Evolutionary conservation across 106 monocot species (phyloP).

Genomic region (Agapanthus africanus): DNA sequence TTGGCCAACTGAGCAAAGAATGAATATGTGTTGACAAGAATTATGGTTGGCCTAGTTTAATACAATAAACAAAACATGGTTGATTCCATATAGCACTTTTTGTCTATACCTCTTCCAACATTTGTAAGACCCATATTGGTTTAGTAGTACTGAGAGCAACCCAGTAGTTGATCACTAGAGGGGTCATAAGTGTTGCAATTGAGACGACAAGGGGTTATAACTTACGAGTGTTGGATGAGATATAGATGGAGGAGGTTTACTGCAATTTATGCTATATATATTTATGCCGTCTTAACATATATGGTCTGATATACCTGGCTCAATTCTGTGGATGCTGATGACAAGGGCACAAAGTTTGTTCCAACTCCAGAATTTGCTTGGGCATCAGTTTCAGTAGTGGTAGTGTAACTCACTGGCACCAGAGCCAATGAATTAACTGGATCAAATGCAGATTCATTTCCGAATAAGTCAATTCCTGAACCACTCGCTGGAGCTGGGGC

Average conservation of each 20-base stretch:
- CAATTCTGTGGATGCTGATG: conserved; percentile 38
- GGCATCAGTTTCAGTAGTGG: conserved; percentile 22
- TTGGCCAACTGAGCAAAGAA: no score
- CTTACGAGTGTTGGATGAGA: no score
- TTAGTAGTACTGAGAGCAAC: no score
- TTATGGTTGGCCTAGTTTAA: background rate
- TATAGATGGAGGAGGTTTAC: no score
- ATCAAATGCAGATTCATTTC: conserved; percentile 38
- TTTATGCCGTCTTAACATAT: background rate
- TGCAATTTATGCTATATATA: conserved; percentile 1
- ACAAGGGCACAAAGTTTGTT: conserved; percentile 34
- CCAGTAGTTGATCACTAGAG: no score
- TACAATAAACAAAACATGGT: no score
- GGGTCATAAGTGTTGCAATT: no score
- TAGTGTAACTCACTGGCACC: conserved; percentile 33
- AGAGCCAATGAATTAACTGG: conserved; percentile 61
- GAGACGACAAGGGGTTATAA: no score
- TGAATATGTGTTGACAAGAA: background rate
- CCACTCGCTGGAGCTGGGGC: conserved; percentile 27
- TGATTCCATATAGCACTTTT: no score
- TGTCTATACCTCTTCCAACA: no score
- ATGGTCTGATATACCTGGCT: conserved; percentile 40
- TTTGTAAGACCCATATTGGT: no score
- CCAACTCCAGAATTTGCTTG: conserved; percentile 30
- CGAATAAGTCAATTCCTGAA: conserved; percentile 63